Evolutionary conservation across 2,329 filamentous ascomycete species (phyloP), one percentile per base, ranked within the genome.

Genomic region (Pyrenophora teres): DNA sequence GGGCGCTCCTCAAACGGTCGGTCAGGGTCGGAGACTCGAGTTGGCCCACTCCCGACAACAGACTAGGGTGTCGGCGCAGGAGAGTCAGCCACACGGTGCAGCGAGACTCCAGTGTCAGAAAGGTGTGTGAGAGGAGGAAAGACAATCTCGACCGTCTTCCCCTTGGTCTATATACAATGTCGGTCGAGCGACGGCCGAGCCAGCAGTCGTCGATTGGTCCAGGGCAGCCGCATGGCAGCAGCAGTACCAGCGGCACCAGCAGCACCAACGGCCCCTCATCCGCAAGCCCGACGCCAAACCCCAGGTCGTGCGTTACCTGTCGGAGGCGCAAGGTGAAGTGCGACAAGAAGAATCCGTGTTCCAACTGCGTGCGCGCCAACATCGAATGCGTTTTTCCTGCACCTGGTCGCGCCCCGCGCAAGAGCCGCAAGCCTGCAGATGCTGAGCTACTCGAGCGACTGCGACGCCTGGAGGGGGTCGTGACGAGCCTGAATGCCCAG

Each of bases 301-400:
- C 68, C 35, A 60, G 71, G 33, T 73, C 71, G 37, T 73, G 71
- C 60, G 65, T 71, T 35, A 73, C 70, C 30, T 73, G 71, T 50
- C 64, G 71, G 9, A 59, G 61, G 46, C 77, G 86, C 56, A 88
- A 89, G 72, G 88, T 92, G 47, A 87, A 87, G 65, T 92, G 88
- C 78, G 87, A 92, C 76, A 91, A 91, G 76, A 81, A 83, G 64
- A 84, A 89, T 78, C 87, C 88, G 13, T 92, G 88, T 72, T 84
- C 84, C 63, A 91, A 92, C 70, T 92, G 88, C 70, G 82, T 83
- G 36, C 83, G 87, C 58, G 87, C 86, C 35, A 77, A 86, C 62
- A 88, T 88, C 51, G 83, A 87, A 60, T 92, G 88, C 71, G 77
- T 90, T 41, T 92, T 89, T 67, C 88, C 88, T 1, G 86, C 87